Evolutionary conservation across 768 basidiomycete genomes (phyloP), one percentile per base, ranked within the genome.

Genomic region (Boletus subparvulus): DNA sequence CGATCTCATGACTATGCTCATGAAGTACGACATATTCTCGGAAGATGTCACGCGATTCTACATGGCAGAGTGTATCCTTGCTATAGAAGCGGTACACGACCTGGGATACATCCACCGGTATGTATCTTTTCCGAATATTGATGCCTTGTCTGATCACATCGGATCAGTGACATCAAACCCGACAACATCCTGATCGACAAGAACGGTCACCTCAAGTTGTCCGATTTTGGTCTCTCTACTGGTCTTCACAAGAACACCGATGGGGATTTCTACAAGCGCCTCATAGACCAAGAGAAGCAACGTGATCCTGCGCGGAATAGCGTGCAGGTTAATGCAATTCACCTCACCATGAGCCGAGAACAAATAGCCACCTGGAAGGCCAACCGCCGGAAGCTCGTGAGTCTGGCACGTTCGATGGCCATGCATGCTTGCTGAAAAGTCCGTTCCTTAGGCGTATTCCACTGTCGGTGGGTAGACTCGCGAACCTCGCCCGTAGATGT

Each of bases 1-100:
- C n/a, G 96, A 99, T 71, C 79, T 99, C 60, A 98, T 99, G 96
- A 98, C 97, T 13, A 99, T 98, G 96, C 78, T 99, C 64, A 99
- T 99, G 88, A 98, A 98, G 74, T 98, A 99, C 74, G 96, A 98
- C 72, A 90, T 96, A 9, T 98, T 98, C 77, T 93, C 92, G 8
- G 97, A 98, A 73, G 96, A 98, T 69, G 96, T 98, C 37, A 95
- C 94, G 32, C 87, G 96, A 56, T 98, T 99, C 75, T 99, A 99
- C 74, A 97, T 99, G 85, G 96, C 96, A 26, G 96, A 99, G 73
- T 97, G 94, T 70, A 92, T 98, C 58, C 81, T 98, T 28, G 96
- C 96, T 19, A 97, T 99, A 57, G 95, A 99, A 71, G 97, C 95
- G 3, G 95, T 99, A 2, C 96, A 99, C 73, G 91, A 92, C 63